Conservation (phyloP, 306 rosid species). For the Leucaena leucocephala region DNA sequence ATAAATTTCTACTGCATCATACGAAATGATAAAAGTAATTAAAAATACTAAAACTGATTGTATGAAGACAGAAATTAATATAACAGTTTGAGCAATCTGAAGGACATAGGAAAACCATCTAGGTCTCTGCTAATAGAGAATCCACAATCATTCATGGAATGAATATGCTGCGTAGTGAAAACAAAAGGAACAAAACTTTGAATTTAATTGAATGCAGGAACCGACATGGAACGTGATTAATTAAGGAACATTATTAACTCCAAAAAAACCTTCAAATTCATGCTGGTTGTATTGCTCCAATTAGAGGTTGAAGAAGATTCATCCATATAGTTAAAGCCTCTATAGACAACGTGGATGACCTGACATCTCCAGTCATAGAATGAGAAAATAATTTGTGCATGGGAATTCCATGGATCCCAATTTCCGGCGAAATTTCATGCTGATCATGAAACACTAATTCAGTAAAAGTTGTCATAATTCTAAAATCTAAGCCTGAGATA, state of each 20-base stretch:
- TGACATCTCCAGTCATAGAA: conserved; percentile 58
- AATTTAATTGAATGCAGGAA: conserved; percentile 1
- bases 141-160: conserved; percentile 51
- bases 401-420: conserved; percentile 68
- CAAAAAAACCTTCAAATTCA: conserved; percentile 56
- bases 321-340: conserved; percentile 59
- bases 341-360: conserved; percentile 55
- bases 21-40: neutral
- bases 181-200: neutral
- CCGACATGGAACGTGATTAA: neutral
- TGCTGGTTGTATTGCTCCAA: conserved; percentile 62
- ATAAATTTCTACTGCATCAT: conserved; percentile 52
- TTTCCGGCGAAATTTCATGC: conserved; percentile 68
- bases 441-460: conserved; percentile 25
- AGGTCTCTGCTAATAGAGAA: conserved; percentile 56
- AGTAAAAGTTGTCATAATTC: neutral
- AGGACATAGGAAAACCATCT: conserved; percentile 65
- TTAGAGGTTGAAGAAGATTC: conserved; percentile 66
- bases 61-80: neutral
- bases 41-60: conserved; percentile 20
- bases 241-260: neutral
- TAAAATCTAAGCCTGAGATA: neutral
- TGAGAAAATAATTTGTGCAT: conserved; percentile 58
- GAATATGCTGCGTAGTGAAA: conserved; percentile 54
- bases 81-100: conserved; percentile 50